Evolutionary conservation across 495 filamentous ascomycete species (phyloP).

Genomic region (Niebla homalea): DNA sequence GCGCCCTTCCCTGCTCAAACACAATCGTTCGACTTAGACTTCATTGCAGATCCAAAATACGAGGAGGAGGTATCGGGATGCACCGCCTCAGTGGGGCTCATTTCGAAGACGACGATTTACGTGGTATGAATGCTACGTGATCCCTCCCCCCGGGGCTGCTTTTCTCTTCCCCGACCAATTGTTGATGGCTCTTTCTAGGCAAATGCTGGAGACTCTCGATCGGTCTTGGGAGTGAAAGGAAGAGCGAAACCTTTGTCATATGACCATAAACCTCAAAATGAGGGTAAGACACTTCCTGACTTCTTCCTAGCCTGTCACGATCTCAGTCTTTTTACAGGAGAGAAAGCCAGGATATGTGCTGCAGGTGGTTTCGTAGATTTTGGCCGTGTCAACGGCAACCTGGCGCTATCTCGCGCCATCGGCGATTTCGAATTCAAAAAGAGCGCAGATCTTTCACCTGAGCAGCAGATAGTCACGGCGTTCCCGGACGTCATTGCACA

Average conservation of each 20-base stretch:
- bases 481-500: slow-evolving; percentile 88
- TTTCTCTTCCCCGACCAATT: slow-evolving; percentile 16
- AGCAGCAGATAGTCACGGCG: slow-evolving; percentile 95
- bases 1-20: slow-evolving; percentile 10
- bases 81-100: slow-evolving; percentile 80
- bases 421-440: slow-evolving; percentile 99
- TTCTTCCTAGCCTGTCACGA: not conserved
- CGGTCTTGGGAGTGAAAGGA: slow-evolving; percentile 88
- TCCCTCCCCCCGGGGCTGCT: not conserved
- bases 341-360: slow-evolving; percentile 89
- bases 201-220: slow-evolving; percentile 91
- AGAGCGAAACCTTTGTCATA: slow-evolving; percentile 92
- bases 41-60: slow-evolving; percentile 70
- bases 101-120: slow-evolving; percentile 84
- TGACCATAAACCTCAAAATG: slow-evolving; percentile 97
- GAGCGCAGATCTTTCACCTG: slow-evolving; percentile 86
- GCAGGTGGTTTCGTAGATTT: slow-evolving; percentile 98
- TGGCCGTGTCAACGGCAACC: slow-evolving; percentile 90
- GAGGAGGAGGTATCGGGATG: slow-evolving; percentile 97
- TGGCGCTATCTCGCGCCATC: slow-evolving; percentile 93
- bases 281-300: slow-evolving; percentile 45
- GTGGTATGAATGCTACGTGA: slow-evolving; percentile 50
- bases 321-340: slow-evolving; percentile 41
- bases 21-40: not conserved
- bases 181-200: slow-evolving; percentile 39